phyloP scores from a whole-genome alignment of 106 monocot genomes.

The Dendrobium huoshanense region DNA sequence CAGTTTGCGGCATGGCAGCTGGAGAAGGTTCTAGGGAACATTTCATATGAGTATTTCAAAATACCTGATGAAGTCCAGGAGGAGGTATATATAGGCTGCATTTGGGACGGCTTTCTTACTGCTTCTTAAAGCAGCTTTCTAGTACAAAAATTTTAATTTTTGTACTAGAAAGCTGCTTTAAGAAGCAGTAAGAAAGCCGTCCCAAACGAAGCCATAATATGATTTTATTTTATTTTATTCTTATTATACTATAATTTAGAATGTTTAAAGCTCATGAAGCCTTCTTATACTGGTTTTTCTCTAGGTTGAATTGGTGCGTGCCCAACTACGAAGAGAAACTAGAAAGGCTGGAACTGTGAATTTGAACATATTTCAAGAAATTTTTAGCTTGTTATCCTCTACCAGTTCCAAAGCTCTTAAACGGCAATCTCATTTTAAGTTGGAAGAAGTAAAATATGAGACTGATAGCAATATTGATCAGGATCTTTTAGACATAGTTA shows the following conservation, averaged over 20 bases:
- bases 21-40: constrained; percentile 54
- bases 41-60: constrained; percentile 54
- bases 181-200: too few relatives aligned
- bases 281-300: neutral
- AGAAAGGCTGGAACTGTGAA: constrained; percentile 36
- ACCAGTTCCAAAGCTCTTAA: constrained; percentile 11
- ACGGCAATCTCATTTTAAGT: constrained; percentile 5
- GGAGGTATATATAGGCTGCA: constrained; percentile 30
- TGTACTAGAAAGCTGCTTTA: too few relatives aligned
- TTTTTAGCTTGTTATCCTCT: constrained; percentile 27
- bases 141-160: too few relatives aligned
- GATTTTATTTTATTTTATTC: neutral
- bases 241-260: neutral
- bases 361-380: constrained; percentile 46
- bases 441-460: constrained; percentile 9
- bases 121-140: too few relatives aligned
- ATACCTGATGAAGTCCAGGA: constrained; percentile 89
- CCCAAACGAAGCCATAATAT: too few relatives aligned
- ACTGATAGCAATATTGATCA: constrained; percentile 3
- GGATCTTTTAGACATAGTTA: constrained; percentile 25
- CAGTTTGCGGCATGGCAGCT: constrained; percentile 81
- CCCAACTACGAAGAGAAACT: constrained; percentile 50
- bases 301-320: constrained; percentile 55
- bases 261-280: neutral
- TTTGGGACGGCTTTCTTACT: too few relatives aligned